A percentile compares a stretch with the other conserved stretches of the same genome.
These are phyloP conservation scores for Adansonia grandidieri DNA, from an alignment of 441 rosid genomes.

Conservation along the genomic window DNA sequence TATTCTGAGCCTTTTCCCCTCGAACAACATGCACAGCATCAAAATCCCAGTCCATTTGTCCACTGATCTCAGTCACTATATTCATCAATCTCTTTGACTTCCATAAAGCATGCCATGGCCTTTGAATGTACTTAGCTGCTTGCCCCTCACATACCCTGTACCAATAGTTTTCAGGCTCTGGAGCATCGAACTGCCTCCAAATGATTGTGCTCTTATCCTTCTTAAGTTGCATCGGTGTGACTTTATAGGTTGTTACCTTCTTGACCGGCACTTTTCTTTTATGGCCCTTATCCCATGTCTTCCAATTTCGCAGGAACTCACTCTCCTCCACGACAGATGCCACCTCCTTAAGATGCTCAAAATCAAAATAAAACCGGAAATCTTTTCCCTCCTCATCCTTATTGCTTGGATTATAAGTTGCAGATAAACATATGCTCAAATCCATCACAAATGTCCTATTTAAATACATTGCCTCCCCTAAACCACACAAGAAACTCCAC, in stretches of 20 bases:
- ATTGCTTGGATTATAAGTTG: constrained; percentile 63
- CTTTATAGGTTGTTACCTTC: constrained; percentile 66
- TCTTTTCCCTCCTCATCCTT: constrained; percentile 90
- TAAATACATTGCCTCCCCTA: constrained; percentile 91
- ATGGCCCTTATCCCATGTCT: constrained; percentile 72
- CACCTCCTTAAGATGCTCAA: constrained; percentile 85
- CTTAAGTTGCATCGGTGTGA: constrained; percentile 67
- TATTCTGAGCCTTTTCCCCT: constrained; percentile 82
- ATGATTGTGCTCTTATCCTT: constrained; percentile 74
- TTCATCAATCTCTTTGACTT: constrained; percentile 96
- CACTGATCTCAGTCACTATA: constrained; percentile 79
- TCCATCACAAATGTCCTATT: constrained; percentile 92
- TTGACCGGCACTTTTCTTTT: constrained; percentile 67
- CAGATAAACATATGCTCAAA: constrained; percentile 74
- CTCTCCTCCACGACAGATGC: constrained; percentile 78
- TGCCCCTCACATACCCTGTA: constrained; percentile 93
- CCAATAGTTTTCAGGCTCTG: constrained; percentile 94
- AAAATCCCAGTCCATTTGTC: constrained; percentile 95
- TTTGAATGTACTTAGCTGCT: constrained; percentile 65
- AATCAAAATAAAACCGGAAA: constrained; percentile 86
- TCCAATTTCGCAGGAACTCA: constrained; percentile 78
- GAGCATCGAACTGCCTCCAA: constrained; percentile 87
- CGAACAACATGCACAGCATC: constrained; percentile 89
- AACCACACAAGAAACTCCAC: constrained; percentile 97
- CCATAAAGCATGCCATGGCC: constrained; percentile 94